These are phyloP conservation scores for Endogone sp. DNA, from an alignment of 192 early-diverging fungal genomes.

Conservation along the genomic window DNA sequence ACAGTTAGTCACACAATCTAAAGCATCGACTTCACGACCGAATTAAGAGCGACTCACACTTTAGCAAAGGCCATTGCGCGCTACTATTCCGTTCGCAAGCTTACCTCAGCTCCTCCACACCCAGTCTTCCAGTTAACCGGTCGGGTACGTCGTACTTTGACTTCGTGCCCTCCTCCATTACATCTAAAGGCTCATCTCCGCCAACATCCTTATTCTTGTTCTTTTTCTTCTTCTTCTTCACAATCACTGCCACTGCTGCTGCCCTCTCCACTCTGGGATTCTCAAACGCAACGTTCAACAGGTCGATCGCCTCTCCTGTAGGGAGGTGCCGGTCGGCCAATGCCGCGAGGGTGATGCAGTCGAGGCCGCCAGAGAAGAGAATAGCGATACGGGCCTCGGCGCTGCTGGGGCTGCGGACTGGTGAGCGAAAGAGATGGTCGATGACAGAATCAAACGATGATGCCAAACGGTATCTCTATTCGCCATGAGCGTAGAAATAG, in stretches of 20 bases:
- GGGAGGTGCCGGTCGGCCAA: constrained; percentile 73
- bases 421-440: background rate
- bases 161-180: background rate
- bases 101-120: constrained; percentile 43
- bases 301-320: constrained; percentile 72
- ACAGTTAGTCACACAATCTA: too few relatives aligned
- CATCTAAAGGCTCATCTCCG: background rate
- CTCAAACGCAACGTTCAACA: constrained; percentile 95
- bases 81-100: background rate
- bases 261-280: constrained; percentile 71
- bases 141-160: constrained; percentile 74
- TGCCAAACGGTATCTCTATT: constrained; percentile 1
- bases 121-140: constrained; percentile 66
- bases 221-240: constrained; percentile 19
- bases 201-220: constrained; percentile 3
- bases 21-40: too few relatives aligned
- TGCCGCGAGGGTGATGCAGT: constrained; percentile 88
- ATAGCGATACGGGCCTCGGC: constrained; percentile 60
- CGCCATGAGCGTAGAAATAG: background rate
- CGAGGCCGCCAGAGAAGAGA: constrained; percentile 92
- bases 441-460: background rate
- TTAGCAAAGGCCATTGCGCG: background rate
- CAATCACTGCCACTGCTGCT: constrained; percentile 15
- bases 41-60: too few relatives aligned
- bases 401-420: constrained; percentile 14